Conservation (phyloP, 352 stramenopile species). For the Globisporangium perplexum region DNA sequence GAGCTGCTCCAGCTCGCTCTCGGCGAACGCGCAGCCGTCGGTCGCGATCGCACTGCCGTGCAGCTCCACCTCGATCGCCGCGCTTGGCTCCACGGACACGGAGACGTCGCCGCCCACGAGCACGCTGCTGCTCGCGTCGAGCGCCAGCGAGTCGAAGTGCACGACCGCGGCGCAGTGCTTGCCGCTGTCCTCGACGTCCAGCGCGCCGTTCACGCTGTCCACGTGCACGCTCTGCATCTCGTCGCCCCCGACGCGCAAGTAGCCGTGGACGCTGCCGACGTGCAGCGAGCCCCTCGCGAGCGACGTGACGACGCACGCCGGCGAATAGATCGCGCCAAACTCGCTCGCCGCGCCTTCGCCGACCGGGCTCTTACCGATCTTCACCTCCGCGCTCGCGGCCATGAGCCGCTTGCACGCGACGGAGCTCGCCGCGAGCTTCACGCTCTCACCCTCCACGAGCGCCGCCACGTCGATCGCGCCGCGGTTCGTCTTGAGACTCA, state of each 20-base stretch:
- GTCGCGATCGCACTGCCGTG: constrained; percentile 50
- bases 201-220: constrained; percentile 57
- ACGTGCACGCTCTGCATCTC: constrained; percentile 40
- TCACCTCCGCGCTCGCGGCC: constrained; percentile 41
- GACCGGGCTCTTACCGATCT: constrained; percentile 32
- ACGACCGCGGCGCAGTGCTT: constrained; percentile 38
- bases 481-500: constrained; percentile 63
- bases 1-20: constrained; percentile 56
- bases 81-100: constrained; percentile 60
- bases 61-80: constrained; percentile 53
- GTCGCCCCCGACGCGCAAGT: constrained; percentile 50
- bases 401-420: constrained; percentile 66
- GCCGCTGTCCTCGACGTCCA: constrained; percentile 73
- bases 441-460: constrained; percentile 55
- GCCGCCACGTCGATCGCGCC: constrained; percentile 35
- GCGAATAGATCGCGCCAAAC: constrained; percentile 73
- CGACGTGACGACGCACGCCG: constrained; percentile 41
- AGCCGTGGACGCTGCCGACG: constrained; percentile 69
- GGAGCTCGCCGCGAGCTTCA: constrained; percentile 33
- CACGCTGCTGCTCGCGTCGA: constrained; percentile 44
- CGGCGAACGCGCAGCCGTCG: constrained; percentile 34
- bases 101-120: constrained; percentile 53
- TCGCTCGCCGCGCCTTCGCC: constrained; percentile 1
- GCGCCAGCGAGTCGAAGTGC: constrained; percentile 72
- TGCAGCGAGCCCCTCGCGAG: constrained; percentile 24